phyloP scores from a whole-genome alignment of 345 rosid genomes.

The Noccaea caerulescens region DNA sequence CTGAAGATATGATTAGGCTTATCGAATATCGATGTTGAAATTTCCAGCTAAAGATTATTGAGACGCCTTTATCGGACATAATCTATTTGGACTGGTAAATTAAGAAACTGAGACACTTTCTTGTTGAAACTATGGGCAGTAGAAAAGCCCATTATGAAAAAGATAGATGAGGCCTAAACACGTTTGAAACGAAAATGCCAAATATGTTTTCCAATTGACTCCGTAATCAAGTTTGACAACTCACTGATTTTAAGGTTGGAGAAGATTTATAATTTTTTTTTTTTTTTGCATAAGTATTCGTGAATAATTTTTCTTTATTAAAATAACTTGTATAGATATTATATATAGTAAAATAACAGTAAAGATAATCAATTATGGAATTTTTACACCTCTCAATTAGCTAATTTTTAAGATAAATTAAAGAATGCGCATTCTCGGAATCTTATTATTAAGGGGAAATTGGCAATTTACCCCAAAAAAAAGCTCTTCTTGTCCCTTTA shows the following conservation, averaged over 20 bases:
- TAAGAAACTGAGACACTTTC: background rate
- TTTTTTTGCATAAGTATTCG: background rate
- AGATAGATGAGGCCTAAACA: background rate
- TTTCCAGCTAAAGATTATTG: too few species aligned
- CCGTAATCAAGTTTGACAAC: background rate
- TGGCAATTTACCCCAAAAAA: too few species aligned
- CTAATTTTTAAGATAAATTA: background rate
- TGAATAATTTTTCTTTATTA: background rate
- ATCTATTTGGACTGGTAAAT: too few species aligned
- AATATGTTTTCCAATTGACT: background rate
- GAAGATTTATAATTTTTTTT: background rate
- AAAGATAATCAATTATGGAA: background rate
- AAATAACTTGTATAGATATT: too few species aligned
- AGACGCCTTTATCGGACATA: too few species aligned
- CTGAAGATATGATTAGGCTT: too few species aligned
- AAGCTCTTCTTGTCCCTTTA: too few species aligned
- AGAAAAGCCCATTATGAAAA: background rate
- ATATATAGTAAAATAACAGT: background rate
- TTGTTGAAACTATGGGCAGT: background rate
- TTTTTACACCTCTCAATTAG: background rate
- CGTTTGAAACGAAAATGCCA: background rate
- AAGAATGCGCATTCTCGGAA: too few species aligned
- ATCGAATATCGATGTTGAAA: too few species aligned
- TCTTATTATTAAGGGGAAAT: too few species aligned
- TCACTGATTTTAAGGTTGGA: background rate